These are phyloP conservation scores for Phytopythium oedochilum DNA, from an alignment of 352 stramenopile species.

Conservation along the genomic window DNA sequence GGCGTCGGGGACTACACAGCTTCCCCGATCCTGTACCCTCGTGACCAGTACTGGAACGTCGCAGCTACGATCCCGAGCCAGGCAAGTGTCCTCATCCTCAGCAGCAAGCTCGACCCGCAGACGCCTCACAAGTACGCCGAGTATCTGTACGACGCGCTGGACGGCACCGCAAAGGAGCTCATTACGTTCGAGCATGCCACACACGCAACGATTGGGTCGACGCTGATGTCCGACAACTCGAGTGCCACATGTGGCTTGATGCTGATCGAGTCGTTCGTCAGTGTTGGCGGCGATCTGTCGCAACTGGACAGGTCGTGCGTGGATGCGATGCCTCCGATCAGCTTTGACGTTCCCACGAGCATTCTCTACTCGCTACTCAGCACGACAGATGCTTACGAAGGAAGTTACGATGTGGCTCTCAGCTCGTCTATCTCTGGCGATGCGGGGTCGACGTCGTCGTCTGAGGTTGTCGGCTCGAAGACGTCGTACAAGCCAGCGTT, in stretches of 20 bases:
- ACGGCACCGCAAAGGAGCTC: constrained; percentile 30
- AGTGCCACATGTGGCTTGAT: constrained; percentile 38
- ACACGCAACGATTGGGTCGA: constrained; percentile 31
- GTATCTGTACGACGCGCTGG: constrained; percentile 21
- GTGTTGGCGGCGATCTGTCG: constrained; percentile 20
- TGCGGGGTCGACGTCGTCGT: constrained; percentile 16
- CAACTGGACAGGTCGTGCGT: constrained; percentile 46
- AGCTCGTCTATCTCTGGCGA: constrained; percentile 16
- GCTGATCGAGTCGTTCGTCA: constrained; percentile 40
- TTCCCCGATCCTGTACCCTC: constrained; percentile 26
- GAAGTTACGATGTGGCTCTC: constrained; percentile 20
- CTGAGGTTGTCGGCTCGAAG: constrained; percentile 9
- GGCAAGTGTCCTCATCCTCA: constrained; percentile 43
- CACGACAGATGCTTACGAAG: constrained; percentile 32
- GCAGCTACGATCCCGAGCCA: constrained; percentile 26
- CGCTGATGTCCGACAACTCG: constrained; percentile 12
- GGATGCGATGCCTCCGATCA: constrained; percentile 21
- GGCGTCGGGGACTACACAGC: constrained; percentile 9
- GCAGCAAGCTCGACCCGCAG: constrained; percentile 41
- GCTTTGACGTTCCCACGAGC: constrained; percentile 13
- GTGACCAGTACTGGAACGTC: constrained; percentile 48
- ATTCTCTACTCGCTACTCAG: constrained; percentile 28
- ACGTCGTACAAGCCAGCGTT: constrained; percentile 24
- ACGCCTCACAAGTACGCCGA: constrained; percentile 48
- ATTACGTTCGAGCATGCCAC: constrained; percentile 42